phyloP scores from a whole-genome alignment of 129 eudicot genomes.

The Pittosporum tobira region DNA sequence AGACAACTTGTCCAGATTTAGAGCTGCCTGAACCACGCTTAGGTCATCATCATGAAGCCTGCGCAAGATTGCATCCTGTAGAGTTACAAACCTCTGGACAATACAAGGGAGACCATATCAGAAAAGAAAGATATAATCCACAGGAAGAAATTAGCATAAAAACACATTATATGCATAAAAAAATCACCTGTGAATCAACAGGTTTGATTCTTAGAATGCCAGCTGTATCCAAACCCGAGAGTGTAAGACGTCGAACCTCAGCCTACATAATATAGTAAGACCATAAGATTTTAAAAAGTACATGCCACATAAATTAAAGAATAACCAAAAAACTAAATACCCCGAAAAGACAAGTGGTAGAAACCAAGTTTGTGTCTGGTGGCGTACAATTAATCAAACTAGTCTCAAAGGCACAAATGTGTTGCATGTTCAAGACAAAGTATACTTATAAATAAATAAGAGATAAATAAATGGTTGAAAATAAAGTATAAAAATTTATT shows the following conservation, averaged over 20 bases:
- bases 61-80: slow-evolving; percentile 65
- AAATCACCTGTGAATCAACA: slow-evolving; percentile 46
- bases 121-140: neutral
- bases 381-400: neutral
- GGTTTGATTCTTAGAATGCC: slow-evolving; percentile 28
- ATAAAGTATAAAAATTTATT: no score
- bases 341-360: neutral
- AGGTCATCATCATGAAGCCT: slow-evolving; percentile 73
- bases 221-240: slow-evolving; percentile 46
- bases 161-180: neutral
- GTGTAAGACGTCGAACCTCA: slow-evolving; percentile 57
- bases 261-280: slow-evolving; percentile 34
- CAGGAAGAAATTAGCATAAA: neutral
- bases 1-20: slow-evolving; percentile 44
- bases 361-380: neutral
- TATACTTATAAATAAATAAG: no score
- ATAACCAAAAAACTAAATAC: neutral
- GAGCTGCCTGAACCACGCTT: slow-evolving; percentile 62
- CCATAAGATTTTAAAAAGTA: slow-evolving; percentile 7
- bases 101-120: slow-evolving; percentile 4
- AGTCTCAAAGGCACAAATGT: no score
- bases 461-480: no score
- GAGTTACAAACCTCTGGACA: slow-evolving; percentile 44
- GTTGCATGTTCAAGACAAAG: no score
- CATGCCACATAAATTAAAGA: neutral